Evolutionary conservation across 2,329 filamentous ascomycete genomes (phyloP), one percentile per base, ranked within the genome.

Genomic region (Botrytis cinerea): DNA sequence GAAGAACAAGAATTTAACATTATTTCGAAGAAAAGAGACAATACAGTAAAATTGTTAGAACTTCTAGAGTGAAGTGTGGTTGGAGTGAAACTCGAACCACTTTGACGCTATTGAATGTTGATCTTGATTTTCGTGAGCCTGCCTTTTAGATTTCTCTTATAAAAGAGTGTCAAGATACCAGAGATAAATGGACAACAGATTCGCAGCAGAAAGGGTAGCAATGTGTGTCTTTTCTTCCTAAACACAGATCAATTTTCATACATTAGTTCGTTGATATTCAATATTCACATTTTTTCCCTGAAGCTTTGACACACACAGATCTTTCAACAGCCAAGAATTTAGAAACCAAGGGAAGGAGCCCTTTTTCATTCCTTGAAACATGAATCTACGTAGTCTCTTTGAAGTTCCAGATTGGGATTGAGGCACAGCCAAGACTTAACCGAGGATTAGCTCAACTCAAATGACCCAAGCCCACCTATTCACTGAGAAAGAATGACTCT

Each of bases 61-160:
- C 6, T 32, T 32, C 14, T 14, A 28, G n/a, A 57, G 14, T n/a
- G n/a, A 18, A 28, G 51, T 32, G n/a, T 25, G 8, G 3, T 18
- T 28, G n/a, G n/a, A 57, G 18, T 28, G 14, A 4, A 18, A 18
- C 14, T 57, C 7, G 7, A 28, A 28, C 2, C n/a, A 28, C 28
- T 57, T 57, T 57, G 7, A 18, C 4, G 28, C 51, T 28, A 28
- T 9, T 18, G n/a, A 4, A 28, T 57, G 0, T 9, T 28, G 14
- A 57, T 57, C n/a, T 4, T 57, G 14, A n/a, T 32, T 4, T 28
- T 57, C 5, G 16, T 8, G 16, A 14, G 16, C 16, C 18, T 28
- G 1, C 14, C 3, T 32, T 18, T 1, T 16, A 18, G 2, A 9
- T 28, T 2, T 1, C 3, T 28, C 0, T 32, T 18, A 16, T 1